Evolutionary conservation across 176 grass and related monocot genomes (phyloP).

Genomic region (Avena eriantha): DNA sequence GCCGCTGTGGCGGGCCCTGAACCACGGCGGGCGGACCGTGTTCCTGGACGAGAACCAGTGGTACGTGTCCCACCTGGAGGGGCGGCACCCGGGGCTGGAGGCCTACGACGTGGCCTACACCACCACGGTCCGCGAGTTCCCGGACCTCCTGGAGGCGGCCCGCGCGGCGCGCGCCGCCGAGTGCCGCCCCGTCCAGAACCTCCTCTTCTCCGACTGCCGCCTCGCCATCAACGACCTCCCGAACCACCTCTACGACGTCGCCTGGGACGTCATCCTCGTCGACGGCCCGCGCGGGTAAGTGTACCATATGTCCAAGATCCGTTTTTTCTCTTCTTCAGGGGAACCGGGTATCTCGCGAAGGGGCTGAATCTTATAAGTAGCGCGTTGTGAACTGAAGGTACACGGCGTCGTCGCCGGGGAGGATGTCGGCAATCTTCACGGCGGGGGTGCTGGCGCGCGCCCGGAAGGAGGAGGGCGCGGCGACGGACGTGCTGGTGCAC

Average conservation of each 20-base stretch:
- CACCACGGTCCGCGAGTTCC: constrained; percentile 78
- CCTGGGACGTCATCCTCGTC: constrained; percentile 94
- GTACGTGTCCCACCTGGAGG: constrained; percentile 92
- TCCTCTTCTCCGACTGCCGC: constrained; percentile 95
- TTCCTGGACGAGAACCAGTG: constrained; percentile 99
- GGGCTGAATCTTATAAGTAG: not conserved
- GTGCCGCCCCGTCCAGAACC: constrained; percentile 90
- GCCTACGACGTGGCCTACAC: constrained; percentile 93
- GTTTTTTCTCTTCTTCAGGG: not conserved
- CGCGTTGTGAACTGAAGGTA: constrained; percentile 41
- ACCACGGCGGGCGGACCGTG: constrained; percentile 86
- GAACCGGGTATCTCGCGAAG: not conserved
- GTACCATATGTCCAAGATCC: not conserved
- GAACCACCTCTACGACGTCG: constrained; percentile 85
- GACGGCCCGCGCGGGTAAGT: constrained; percentile 75
- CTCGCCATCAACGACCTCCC: constrained; percentile 96
- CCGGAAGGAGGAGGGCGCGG: constrained; percentile 29
- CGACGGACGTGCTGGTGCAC: constrained; percentile 86
- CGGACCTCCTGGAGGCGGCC: constrained; percentile 71
- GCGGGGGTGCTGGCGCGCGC: constrained; percentile 81
- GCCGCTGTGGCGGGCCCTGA: constrained; percentile 92
- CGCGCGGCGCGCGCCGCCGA: constrained; percentile 52
- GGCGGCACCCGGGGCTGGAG: constrained; percentile 75
- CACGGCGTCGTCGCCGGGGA: constrained; percentile 66
- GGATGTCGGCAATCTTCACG: constrained; percentile 93